Evolutionary conservation across 2,329 filamentous ascomycete species (phyloP), one percentile per base, ranked within the genome.

Genomic region (Hirsutella rhossiliensis): DNA sequence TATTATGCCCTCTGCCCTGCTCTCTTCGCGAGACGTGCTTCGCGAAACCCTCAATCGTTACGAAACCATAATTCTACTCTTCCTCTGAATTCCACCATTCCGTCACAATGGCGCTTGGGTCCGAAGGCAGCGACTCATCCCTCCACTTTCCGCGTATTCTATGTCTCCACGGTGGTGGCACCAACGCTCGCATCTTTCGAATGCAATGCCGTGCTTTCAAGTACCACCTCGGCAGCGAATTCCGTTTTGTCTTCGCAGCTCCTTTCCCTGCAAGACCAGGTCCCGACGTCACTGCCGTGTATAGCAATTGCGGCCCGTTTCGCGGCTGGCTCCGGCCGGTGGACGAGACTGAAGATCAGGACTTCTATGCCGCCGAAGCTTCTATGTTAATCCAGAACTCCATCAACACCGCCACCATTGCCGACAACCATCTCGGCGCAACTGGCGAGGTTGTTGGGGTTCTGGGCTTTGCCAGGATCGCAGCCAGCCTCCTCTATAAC

Each of bases 81-180:
- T n/a, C n/a, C n/a, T n/a, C n/a, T n/a, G n/a, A 3, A 9, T 6
- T 9, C 9, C 2, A 27, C 9, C 9, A 7, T 6, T 7, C 23
- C 34, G 18, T 37, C 34, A 37, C 34, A 27, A 40, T 40, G 38
- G 38, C 38, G 4, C 6, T 40, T 11, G 38, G 27, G 3, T 7
- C 15, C n/a, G 23, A 17, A 5, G 32, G 17, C 32, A 20, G 29
- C 23, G 41, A 43, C 3, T 27, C 32, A 11, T 30, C 41, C 2
- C 38, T 51, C 5, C 43, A 45, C 31, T 61, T 68, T n/a, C 81
- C 81, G 3, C 77, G 82, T 38, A 76, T 87, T 48, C 77, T 87
- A 51, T 86, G 80, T 59, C 74, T 87, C 9, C 82, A 86, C 60
- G 82, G 82, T 54, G 82, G 82, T 51, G 82, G 82, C 45, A 76